Evolutionary conservation across 805 yeast species (phyloP), one percentile per base, ranked within the genome.

Genomic region (Saccharomyces eubayanus): DNA sequence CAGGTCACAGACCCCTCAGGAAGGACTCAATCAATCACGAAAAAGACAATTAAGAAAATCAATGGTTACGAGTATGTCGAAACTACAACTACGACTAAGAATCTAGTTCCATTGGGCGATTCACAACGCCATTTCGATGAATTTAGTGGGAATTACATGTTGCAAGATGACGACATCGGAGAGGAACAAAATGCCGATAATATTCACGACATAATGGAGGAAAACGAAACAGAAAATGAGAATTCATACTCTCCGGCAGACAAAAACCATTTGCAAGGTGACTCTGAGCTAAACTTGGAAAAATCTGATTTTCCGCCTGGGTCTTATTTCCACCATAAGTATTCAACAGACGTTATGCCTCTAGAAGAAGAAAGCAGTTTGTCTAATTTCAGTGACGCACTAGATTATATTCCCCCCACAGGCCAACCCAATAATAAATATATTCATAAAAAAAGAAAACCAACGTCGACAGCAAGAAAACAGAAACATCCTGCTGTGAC

Each of bases 21-120:
- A 0, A 72, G 83, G 45, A 80, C 85, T 0, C 74, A 70, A 53
- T 79, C 84, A 2, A 78, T 81, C 46, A 80, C 84, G 2, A 79
- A 76, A 46, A 78, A 78, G 45, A 79, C 82, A 0, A 72, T 81
- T 28, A 74, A 78, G 57, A 72, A 74, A 49, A 62, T 77, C 57
- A 81, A 80, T 31, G 77, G 80, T 1, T 72, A 65, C 48, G 81
- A 79, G 53, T 72, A 77, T 48, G 74, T 76, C 12, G 77, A 76
- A 56, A 78, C 78, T 6, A 78, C 80, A 0, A 72, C 76, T 1
- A 72, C 76, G 49, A 63, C 76, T 61, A 52, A 66, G 59, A 46
- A 56, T 53, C 63, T 52, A 54, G 57, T 43, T 55, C 61, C 54
- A 51, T 56, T 55, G 45, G 55, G 56, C 58, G 70, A 61, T 11